These are phyloP conservation scores for Ambrosiella cleistominuta DNA, from an alignment of 2,329 filamentous ascomycete species.

Conservation along the genomic window DNA sequence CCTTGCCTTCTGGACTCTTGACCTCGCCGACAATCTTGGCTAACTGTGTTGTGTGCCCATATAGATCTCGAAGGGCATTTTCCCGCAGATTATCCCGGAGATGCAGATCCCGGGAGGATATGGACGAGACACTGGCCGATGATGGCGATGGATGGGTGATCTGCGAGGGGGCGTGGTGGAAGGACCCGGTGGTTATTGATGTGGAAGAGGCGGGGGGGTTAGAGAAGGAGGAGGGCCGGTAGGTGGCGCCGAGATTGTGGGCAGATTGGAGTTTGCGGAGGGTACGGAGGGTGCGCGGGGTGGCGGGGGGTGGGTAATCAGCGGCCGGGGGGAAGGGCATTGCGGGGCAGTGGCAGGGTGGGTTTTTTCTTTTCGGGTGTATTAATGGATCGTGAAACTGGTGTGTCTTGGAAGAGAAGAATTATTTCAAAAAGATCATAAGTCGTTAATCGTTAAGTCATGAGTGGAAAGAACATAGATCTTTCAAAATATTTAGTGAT, in stretches of 20 bases:
- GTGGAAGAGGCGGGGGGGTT: conserved; percentile 39
- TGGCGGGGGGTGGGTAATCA: conserved; percentile 37
- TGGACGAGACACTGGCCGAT: neutral
- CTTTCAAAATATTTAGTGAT: too few relatives aligned
- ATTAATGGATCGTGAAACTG: too few relatives aligned
- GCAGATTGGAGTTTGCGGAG: conserved; percentile 62
- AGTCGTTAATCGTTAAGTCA: too few relatives aligned
- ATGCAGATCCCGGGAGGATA: neutral
- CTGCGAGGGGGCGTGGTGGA: conserved; percentile 14
- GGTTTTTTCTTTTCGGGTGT: too few relatives aligned
- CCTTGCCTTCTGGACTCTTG: neutral
- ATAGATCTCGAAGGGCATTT: conserved; percentile 1
- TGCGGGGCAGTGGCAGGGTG: neutral
- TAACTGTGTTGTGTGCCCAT: conserved; percentile 9
- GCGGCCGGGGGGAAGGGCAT: conserved; percentile 16
- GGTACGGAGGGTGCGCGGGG: conserved; percentile 47
- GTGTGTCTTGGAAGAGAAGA: too few relatives aligned
- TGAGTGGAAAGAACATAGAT: too few relatives aligned
- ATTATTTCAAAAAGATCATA: too few relatives aligned
- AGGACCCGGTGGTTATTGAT: neutral
- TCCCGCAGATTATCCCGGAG: neutral
- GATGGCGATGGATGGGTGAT: conserved; percentile 12
- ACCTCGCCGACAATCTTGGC: conserved; percentile 3
- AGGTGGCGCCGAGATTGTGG: conserved; percentile 44
- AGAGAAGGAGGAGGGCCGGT: conserved; percentile 24